Base-by-base conservation (phyloP, 257 asterid genomes). In the Solanum bukasovii region DNA sequence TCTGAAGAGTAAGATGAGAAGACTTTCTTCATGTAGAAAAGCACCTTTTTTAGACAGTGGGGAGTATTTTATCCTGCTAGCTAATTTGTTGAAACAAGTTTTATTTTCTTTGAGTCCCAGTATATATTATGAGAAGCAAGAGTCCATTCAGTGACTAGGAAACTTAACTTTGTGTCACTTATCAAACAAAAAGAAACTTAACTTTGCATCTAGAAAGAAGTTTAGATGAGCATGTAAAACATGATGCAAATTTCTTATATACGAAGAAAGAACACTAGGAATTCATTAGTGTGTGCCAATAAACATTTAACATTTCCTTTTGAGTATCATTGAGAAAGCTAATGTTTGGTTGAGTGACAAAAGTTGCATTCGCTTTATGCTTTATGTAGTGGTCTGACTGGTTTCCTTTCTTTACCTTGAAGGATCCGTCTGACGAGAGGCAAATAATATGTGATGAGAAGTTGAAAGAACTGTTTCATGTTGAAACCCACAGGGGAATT, bases 381-480 rank as follows among this genome's bases (percentile, higher is more conserved):
- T 16, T 82, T 82, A 18, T 49, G 4, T 49, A 27, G 0, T 9
- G 70, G 29, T 82, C 86, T 82, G 42, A 82, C 40, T 49, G 44
- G 18, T 82, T 82, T 82, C 33, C 37, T 86, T 73, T 85, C 56
- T 73, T 90, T 89, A 84, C 68, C 29, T 86, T 92, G 94, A 92
- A 96, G 99, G 98, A 96, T 87, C 98, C 98, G n/a, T 93, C 98
- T 29, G 97, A 95, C 92, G 93, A 91, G 90, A 92, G 99, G 93
- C 95, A 91, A 91, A 95, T 96, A 88, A 2, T 95, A 87, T 93
- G 99, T 23, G 99, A 97, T 86, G 98, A 95, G 91, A 97, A 94
- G 95, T 96, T 95, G 93, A 96, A 95, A 90, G 98, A 97, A 86
- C 98, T 94, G 73, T 93, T 95, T 88, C 86, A 92, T 68, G 93